Conservation (phyloP, 768 basidiomycete species). For the Galerina sulciceps region DNA sequence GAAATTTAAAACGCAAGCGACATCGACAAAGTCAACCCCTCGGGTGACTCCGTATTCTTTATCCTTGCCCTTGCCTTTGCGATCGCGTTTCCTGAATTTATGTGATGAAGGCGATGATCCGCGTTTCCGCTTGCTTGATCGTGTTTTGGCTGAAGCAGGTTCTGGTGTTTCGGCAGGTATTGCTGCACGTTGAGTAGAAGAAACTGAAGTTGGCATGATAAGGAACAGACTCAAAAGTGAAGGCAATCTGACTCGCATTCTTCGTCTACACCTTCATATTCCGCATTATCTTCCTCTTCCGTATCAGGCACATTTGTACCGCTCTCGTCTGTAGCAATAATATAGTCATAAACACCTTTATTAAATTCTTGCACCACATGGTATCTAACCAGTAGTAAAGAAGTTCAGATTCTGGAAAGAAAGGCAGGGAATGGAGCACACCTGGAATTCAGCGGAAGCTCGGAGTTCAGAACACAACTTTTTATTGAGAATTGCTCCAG, state of each 20-base stretch:
- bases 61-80: slow-evolving; percentile 59
- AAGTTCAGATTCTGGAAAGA: background rate
- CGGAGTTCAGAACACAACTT: slow-evolving; percentile 94
- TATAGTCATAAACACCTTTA: slow-evolving; percentile 97
- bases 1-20: slow-evolving; percentile 97
- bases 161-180: slow-evolving; percentile 18
- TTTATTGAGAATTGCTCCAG: slow-evolving; percentile 97
- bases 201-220: slow-evolving; percentile 41
- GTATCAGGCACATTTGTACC: slow-evolving; percentile 53
- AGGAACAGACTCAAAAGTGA: background rate
- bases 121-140: slow-evolving; percentile 63
- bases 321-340: slow-evolving; percentile 96
- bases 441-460: slow-evolving; percentile 94
- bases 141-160: slow-evolving; percentile 19
- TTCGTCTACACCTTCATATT: slow-evolving; percentile 40
- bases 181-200: slow-evolving; percentile 55
- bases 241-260: slow-evolving; percentile 29
- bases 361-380: slow-evolving; percentile 99
- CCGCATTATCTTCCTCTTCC: slow-evolving; percentile 40
- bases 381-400: slow-evolving; percentile 53
- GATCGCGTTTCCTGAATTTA: slow-evolving; percentile 47
- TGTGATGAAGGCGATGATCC: slow-evolving; percentile 42
- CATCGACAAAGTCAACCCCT: slow-evolving; percentile 96
- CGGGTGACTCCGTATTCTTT: slow-evolving; percentile 93
- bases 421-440: slow-evolving; percentile 23